Evolutionary conservation across 805 yeast species (phyloP), one percentile per base, ranked within the genome.

Genomic region (Teunomyces stri): DNA sequence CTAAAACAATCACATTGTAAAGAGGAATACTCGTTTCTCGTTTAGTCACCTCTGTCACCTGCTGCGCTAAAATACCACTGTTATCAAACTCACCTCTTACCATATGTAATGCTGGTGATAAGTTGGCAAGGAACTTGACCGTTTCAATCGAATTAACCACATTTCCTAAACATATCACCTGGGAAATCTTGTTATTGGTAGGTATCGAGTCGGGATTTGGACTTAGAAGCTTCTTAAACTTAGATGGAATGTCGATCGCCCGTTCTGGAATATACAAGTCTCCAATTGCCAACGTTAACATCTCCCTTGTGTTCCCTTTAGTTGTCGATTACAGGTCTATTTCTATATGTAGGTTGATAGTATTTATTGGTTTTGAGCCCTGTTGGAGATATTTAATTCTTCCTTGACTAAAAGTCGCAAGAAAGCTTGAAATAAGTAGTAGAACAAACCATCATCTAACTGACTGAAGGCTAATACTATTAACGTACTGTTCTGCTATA

Each of bases 211-310:
- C 55, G 4, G 72, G 69, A 47, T 64, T 92, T 25, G 97, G 96
- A 12, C 83, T 78, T 36, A 94, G 73, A 35, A 94, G 76, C 59
- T 85, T 87, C 51, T 75, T 77, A 69, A 94, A 90, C 75, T 86
- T 74, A 1, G 57, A 37, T 6, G 85, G 86, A 2, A 81, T 59
- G 30, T 67, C 91, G 22, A 80, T 73, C 7, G 92, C 87, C 54
- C 97, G 73, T 47, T 89, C 90, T 1, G 99, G 99, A 28, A 92
- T 86, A 64, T 85, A 89, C 1, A 92, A 75, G 62, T 92, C 98
- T 7, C 97, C 96, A 52, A 92, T 81, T 2, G 95, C 95, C 37
- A 92, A 58, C 4, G 75, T 67, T 25, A 73, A 60, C 78, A 72
- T 73, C 27, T 16, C 34, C 25, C 12, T 36, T 10, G 11, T 36